A percentile compares a stretch with the other conserved stretches of the same genome.
Conservation (phyloP, 345 rosid genomes). For the Combretum micranthum region DNA sequence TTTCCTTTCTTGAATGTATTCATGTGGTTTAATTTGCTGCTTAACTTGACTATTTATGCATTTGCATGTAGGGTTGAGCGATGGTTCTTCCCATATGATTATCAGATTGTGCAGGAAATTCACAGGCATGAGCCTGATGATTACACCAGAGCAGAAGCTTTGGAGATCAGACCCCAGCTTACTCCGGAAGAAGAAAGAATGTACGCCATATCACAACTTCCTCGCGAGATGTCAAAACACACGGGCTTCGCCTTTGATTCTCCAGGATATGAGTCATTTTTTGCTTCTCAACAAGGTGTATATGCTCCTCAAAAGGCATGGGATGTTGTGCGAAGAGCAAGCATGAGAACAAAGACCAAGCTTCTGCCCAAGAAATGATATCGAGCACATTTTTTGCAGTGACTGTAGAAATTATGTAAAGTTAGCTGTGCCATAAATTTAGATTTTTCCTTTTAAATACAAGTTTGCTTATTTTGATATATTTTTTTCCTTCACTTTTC, state of each 20-base stretch:
- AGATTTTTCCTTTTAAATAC: neutral
- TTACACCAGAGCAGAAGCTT: constrained; percentile 26
- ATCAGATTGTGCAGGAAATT: constrained; percentile 86
- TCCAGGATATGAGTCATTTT: constrained; percentile 98
- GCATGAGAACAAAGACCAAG: constrained; percentile 55
- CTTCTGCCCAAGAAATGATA: constrained; percentile 29
- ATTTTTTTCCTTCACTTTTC: no score
- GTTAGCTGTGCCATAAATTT: constrained; percentile 2
- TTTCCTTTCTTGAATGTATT: no score
- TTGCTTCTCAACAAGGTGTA: constrained; percentile 79
- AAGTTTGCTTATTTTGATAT: constrained; percentile 5
- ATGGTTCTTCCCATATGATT: constrained; percentile 95
- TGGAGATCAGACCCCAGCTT: constrained; percentile 49
- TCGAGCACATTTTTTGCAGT: neutral
- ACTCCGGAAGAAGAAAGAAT: constrained; percentile 77
- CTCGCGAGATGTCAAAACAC: constrained; percentile 80
- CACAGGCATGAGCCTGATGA: constrained; percentile 62
- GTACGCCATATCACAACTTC: constrained; percentile 78
- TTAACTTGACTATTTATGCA: neutral
- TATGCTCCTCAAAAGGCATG: constrained; percentile 91
- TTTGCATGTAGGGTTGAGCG: constrained; percentile 58
- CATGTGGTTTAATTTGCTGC: neutral
- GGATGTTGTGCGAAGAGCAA: constrained; percentile 97
- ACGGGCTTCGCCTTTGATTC: constrained; percentile 97
- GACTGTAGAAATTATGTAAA: constrained; percentile 10